Evolutionary conservation across 768 basidiomycete genomes (phyloP), one percentile per base, ranked within the genome.

Genomic region (Auricularia cornea): DNA sequence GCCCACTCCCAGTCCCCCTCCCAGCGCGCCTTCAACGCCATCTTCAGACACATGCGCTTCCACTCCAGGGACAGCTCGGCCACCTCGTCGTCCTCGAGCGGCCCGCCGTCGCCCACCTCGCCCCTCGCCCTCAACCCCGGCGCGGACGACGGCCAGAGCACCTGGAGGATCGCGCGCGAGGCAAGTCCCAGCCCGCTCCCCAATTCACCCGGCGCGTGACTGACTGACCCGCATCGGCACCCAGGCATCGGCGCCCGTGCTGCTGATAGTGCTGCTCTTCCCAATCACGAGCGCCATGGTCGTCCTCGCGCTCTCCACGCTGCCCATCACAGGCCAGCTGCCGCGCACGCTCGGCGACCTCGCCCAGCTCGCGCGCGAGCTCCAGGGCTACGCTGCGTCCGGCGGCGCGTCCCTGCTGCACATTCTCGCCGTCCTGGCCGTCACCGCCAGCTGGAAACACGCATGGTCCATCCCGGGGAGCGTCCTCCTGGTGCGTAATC

Each of bases 401-500:
- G 89, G 89, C 12, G 68, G 77, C 32, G 78, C 75, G 2, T 83
- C 88, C 23, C 78, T 85, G 61, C 81, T 82, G 8, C 95, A 96
- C 75, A 90, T 96, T 61, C 73, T 95, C 51, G 85, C 81, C 29
- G 92, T 94, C 59, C 81, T 98, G 69, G 86, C 89, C 41, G 80
- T 94, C 16, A 87, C 89, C 20, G 91, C 92, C 3, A 78, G 93
- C 31, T 98, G 94, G 93, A 97, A 94, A 75, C 95, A 98, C 73
- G 93, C 94, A 3, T 98, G 94, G 95, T 94, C 92, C 64, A 84
- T 98, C 63, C 95, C 95, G 10, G 95, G 95, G 6, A 94, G 92
- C 67, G 93, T 96, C 59, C 81, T 96, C 59, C 88, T 94, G 88
- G 91, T 91, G 66, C 41, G 61, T 62, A n/a, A 16, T 44, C 20